Conservation (phyloP, 192 early-diverging fungal genomes). For the Lunasporangiospora selenospora region DNA sequence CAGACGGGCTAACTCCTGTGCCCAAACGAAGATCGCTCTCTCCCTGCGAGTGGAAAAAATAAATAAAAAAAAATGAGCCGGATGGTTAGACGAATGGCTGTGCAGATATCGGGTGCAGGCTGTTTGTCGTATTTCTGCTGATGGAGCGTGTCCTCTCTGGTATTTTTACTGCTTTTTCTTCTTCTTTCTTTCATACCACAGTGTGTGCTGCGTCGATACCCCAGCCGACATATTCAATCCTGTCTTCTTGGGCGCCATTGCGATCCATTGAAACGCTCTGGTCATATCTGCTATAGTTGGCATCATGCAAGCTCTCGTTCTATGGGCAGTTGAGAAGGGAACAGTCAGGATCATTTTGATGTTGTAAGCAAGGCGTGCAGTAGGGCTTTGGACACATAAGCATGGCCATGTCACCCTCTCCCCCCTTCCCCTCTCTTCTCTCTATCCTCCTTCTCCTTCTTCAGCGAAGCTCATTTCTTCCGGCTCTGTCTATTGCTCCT, state of each 20-base stretch:
- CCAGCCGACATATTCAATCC: slow-evolving; percentile 22
- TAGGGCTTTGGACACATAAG: slow-evolving; percentile 12
- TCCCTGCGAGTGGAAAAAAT: too few relatives aligned
- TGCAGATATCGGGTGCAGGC: too few relatives aligned
- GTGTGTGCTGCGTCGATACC: slow-evolving; percentile 14
- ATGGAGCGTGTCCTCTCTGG: slow-evolving; percentile 21
- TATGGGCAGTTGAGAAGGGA: not conserved
- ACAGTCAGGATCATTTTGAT: not conserved
- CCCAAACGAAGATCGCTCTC: too few relatives aligned
- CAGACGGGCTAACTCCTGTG: too few relatives aligned
- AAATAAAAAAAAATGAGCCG: too few relatives aligned
- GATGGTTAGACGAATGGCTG: too few relatives aligned
- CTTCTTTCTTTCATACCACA: slow-evolving; percentile 15
- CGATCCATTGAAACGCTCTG: slow-evolving; percentile 5
- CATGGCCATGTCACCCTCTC: slow-evolving; percentile 18
- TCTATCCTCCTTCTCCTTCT: slow-evolving; percentile 23
- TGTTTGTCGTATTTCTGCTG: too few relatives aligned
- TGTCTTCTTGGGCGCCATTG: too few relatives aligned
- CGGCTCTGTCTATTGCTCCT: slow-evolving; percentile 13
- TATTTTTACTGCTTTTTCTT: slow-evolving; percentile 16
- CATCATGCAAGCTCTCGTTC: not conserved
- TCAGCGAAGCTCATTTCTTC: slow-evolving; percentile 29
- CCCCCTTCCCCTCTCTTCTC: slow-evolving; percentile 33
- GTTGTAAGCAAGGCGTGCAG: not conserved
- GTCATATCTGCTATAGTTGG: not conserved